Conservation (phyloP, 306 rosid genomes). For the Quillaja saponaria region DNA sequence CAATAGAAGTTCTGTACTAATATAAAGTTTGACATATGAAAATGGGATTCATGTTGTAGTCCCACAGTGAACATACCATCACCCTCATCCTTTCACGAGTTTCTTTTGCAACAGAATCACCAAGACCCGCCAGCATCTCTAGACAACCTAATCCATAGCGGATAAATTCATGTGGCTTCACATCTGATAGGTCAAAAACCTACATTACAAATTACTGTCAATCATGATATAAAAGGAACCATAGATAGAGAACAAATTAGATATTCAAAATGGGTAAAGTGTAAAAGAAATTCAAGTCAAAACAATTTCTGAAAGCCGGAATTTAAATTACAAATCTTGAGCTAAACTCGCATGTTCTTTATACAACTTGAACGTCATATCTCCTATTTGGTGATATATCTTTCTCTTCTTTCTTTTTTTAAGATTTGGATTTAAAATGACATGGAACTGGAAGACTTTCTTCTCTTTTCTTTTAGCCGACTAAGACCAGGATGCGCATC, state of each 20-base stretch:
- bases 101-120: constrained; percentile 81
- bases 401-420: background rate
- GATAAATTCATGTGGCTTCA: constrained; percentile 91
- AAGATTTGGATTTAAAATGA: background rate
- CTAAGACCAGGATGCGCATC: background rate
- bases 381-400: background rate
- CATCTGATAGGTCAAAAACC: constrained; percentile 86
- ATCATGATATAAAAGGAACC: constrained; percentile 9
- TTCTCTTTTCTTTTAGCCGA: background rate
- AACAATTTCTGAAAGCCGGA: constrained; percentile 8
- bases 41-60: constrained; percentile 6
- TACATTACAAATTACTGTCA: constrained; percentile 35
- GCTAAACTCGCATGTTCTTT: background rate
- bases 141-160: constrained; percentile 81
- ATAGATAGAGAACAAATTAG: too few species aligned
- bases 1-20: background rate
- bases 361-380: constrained; percentile 13
- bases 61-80: constrained; percentile 58
- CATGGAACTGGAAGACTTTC: background rate
- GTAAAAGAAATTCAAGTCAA: constrained; percentile 3
- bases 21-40: constrained; percentile 7
- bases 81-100: constrained; percentile 77
- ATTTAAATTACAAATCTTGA: constrained; percentile 2
- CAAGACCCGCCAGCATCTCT: constrained; percentile 64
- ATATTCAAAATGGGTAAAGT: background rate